Percentiles rank a stretch among this genome's conserved stretches.
Conservation (phyloP, 768 basidiomycete genomes). For the Hygrocybe punicea region DNA sequence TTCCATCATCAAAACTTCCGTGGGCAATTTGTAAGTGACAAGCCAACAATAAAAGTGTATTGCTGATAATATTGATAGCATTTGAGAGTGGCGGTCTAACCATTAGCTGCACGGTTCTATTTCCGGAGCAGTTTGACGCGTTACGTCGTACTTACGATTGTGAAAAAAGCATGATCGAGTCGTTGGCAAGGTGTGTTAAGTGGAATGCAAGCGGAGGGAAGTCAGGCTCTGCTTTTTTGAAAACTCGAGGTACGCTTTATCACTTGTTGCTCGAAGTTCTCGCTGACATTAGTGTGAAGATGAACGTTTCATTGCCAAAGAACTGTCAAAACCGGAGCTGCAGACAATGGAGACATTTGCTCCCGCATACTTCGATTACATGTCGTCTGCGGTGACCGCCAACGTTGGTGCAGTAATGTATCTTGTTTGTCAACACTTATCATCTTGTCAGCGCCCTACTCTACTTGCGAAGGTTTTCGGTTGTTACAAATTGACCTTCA, state of each 20-base stretch:
- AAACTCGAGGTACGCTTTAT: constrained; percentile 71
- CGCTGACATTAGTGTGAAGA: constrained; percentile 46
- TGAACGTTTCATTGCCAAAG: constrained; percentile 98
- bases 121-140: constrained; percentile 96
- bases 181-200: constrained; percentile 88
- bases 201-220: constrained; percentile 97
- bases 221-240: constrained; percentile 94
- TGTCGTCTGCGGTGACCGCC: constrained; percentile 87
- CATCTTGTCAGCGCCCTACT: constrained; percentile 70
- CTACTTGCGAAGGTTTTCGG: constrained; percentile 95
- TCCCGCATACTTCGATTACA: constrained; percentile 96
- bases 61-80: constrained; percentile 43
- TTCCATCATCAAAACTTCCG: constrained; percentile 73
- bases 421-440: constrained; percentile 2
- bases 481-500: constrained; percentile 90
- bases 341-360: constrained; percentile 97
- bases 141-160: constrained; percentile 89
- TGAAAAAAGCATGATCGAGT: constrained; percentile 91
- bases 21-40: constrained; percentile 71
- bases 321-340: constrained; percentile 84
- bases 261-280: background rate
- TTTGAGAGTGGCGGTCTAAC: constrained; percentile 87
- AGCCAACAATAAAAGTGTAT: constrained; percentile 1
- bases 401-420: constrained; percentile 50
- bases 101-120: constrained; percentile 91